Evolutionary conservation across 768 basidiomycete species (phyloP).

Genomic region (Neoboletus subvelutipes): DNA sequence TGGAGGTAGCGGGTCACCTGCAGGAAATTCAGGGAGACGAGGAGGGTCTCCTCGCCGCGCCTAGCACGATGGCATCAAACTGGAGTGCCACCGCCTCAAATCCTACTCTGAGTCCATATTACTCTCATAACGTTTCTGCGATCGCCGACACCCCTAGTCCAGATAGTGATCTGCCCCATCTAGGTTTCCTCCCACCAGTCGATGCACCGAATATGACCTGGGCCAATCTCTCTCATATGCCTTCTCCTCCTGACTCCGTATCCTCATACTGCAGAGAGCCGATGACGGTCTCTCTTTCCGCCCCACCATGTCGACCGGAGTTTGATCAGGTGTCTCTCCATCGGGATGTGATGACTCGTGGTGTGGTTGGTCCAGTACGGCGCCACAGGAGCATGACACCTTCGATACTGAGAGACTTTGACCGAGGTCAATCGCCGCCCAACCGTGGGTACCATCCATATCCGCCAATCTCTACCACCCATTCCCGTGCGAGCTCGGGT

Average conservation of each 20-base stretch:
- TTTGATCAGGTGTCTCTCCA: conserved; percentile 51
- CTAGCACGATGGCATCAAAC: conserved; percentile 18
- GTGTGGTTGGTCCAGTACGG: conserved; percentile 58
- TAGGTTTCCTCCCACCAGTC: conserved; percentile 20
- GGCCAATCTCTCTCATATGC: conserved; percentile 19
- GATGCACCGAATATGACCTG: conserved; percentile 28
- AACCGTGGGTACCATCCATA: conserved; percentile 60
- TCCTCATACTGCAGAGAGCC: conserved; percentile 40
- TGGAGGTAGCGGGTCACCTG: conserved; percentile 57
- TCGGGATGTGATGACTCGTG: conserved; percentile 23
- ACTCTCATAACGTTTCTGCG: conserved; percentile 17
- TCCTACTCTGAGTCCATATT: conserved; percentile 24
- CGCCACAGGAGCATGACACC: conserved; percentile 80
- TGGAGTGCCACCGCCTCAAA: conserved; percentile 16
- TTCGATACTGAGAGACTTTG: conserved; percentile 51
- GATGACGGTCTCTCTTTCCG: conserved; percentile 48
- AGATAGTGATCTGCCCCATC: conserved; percentile 20
- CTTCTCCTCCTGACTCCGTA: conserved; percentile 22
- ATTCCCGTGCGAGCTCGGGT: conserved; percentile 32
- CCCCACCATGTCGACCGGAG: conserved; percentile 64
- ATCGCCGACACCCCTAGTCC: conserved; percentile 19
- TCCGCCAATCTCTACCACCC: conserved; percentile 28
- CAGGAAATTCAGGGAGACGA: conserved; percentile 58
- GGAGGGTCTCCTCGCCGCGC: conserved; percentile 48
- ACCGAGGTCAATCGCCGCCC: conserved; percentile 47